Percentiles rank a stretch among this genome's conserved stretches.
Conservation (phyloP, 2,329 filamentous ascomycete genomes). For the Clarireedia homoeocarpa region DNA sequence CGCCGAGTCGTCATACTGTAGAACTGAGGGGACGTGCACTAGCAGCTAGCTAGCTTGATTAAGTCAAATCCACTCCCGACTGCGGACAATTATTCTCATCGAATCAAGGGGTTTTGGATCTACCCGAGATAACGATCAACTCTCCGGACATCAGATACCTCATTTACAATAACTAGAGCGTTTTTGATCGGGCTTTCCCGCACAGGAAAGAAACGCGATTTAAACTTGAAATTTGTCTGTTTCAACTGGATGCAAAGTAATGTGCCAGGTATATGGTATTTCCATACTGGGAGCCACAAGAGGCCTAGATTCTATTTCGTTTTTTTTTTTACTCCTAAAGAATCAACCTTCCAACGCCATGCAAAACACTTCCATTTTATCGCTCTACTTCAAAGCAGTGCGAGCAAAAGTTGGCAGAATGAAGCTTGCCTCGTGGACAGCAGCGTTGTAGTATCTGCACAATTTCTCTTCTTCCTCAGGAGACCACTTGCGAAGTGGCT, state of each 20-base stretch:
- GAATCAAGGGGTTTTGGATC: neutral
- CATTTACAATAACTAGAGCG: no score
- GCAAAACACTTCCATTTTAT: neutral
- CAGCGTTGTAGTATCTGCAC: constrained; percentile 95
- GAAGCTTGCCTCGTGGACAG: constrained; percentile 93
- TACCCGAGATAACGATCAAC: no score
- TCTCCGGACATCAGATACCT: no score
- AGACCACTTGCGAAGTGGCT: constrained; percentile 74
- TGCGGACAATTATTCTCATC: neutral
- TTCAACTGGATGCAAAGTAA: neutral
- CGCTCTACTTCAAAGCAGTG: constrained; percentile 54
- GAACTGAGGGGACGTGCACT: constrained; percentile 1
- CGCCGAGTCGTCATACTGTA: neutral
- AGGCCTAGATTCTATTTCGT: neutral
- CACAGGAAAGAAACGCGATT: neutral
- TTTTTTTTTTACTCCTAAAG: neutral
- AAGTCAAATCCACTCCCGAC: neutral
- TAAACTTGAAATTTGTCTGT: neutral
- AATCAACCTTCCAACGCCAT: neutral
- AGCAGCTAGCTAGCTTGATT: neutral
- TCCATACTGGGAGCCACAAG: neutral
- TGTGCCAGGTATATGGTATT: neutral
- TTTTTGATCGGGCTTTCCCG: no score
- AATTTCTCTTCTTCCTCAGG: constrained; percentile 85
- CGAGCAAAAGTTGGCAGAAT: constrained; percentile 89